phyloP scores from a whole-genome alignment of 768 basidiomycete species.

The Naganishia friedmannii region DNA sequence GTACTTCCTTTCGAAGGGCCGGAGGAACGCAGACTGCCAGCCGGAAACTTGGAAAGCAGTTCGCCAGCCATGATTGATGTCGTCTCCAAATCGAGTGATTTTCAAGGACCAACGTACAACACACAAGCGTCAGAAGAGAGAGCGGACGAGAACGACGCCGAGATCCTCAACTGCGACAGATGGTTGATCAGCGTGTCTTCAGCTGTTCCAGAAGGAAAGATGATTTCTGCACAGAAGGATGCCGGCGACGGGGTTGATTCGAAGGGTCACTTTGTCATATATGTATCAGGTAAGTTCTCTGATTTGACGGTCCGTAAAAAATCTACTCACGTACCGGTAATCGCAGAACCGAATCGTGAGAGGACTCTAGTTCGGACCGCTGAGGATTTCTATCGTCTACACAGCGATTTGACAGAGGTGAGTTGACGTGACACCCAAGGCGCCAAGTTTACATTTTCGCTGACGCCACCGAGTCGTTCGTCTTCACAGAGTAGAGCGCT shows the following conservation, averaged over 20 bases:
- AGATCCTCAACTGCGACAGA: neutral
- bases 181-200: slow-evolving; percentile 14
- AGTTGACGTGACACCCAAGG: neutral
- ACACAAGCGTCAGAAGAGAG: neutral
- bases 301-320: too few relatives aligned
- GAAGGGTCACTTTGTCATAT: neutral
- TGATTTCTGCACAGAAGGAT: neutral
- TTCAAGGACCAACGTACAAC: neutral
- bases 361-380: neutral
- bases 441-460: neutral
- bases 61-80: neutral
- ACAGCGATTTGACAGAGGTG: neutral
- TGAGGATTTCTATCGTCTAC: slow-evolving; percentile 4
- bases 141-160: neutral
- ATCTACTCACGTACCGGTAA: neutral
- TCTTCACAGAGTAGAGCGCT: neutral
- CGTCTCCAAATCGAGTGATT: neutral
- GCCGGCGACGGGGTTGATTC: neutral
- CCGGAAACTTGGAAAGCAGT: neutral
- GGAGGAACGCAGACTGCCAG: neutral
- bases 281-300: neutral
- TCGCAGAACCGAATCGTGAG: neutral
- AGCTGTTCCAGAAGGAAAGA: neutral
- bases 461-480: neutral
- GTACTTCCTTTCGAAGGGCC: neutral